Conservation (phyloP, 192 early-diverging fungal genomes). For the Gryganskiella cystojenkinii region DNA sequence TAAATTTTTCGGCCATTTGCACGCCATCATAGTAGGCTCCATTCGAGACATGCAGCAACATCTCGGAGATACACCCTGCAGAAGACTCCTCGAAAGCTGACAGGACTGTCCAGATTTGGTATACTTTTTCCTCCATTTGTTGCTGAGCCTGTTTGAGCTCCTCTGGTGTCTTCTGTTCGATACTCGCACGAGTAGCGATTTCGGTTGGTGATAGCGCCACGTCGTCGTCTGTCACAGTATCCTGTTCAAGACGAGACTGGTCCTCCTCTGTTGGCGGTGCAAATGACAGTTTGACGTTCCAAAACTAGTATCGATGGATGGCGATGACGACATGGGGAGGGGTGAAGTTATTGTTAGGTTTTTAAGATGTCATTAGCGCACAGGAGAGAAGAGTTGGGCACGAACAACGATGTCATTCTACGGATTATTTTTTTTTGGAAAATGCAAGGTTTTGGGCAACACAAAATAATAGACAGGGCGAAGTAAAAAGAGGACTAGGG, state of each 20-base stretch:
- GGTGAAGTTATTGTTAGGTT: neutral
- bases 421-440: too few species aligned
- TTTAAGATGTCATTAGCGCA: slow-evolving; percentile 5
- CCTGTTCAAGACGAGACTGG: neutral
- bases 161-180: slow-evolving; percentile 51
- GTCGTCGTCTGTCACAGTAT: neutral
- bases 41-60: slow-evolving; percentile 91
- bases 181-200: slow-evolving; percentile 7
- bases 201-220: neutral
- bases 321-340: neutral
- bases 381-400: too few species aligned
- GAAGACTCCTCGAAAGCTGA: slow-evolving; percentile 97
- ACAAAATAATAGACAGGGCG: too few species aligned
- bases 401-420: too few species aligned
- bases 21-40: slow-evolving; percentile 85
- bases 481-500: neutral
- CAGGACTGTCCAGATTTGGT: slow-evolving; percentile 89
- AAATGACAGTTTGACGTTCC: slow-evolving; percentile 68
- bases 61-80: slow-evolving; percentile 96
- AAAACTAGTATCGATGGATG: slow-evolving; percentile 61
- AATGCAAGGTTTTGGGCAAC: too few species aligned
- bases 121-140: slow-evolving; percentile 87
- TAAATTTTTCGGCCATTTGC: slow-evolving; percentile 85
- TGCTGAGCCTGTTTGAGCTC: slow-evolving; percentile 69
- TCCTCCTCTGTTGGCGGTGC: slow-evolving; percentile 29